These are phyloP conservation scores for Leptomonas pyrrhocoris DNA, from an alignment of 208 protist genomes.

Conservation along the genomic window DNA sequence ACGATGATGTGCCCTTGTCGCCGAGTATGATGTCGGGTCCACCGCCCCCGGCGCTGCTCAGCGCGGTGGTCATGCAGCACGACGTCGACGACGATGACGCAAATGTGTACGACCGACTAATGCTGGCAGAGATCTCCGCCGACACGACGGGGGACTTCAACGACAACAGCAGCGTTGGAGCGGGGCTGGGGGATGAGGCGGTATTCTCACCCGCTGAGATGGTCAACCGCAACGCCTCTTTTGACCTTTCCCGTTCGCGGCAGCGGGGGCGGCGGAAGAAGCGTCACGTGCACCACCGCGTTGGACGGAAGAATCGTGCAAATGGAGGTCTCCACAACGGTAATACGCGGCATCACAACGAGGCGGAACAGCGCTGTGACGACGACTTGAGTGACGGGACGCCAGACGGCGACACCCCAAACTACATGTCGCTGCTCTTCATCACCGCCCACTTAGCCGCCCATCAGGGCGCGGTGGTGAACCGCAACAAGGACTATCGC, in stretches of 20 bases:
- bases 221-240: constrained; percentile 16
- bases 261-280: constrained; percentile 16
- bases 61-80: constrained; percentile 1
- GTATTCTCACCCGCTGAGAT: constrained; percentile 20
- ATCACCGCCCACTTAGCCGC: constrained; percentile 91
- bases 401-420: constrained; percentile 13
- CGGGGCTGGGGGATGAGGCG: not conserved
- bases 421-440: constrained; percentile 81
- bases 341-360: not conserved
- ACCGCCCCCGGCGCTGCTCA: not conserved
- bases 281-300: not conserved
- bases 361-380: not conserved
- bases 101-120: not conserved
- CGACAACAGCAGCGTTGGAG: not conserved
- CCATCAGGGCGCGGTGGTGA: constrained; percentile 73
- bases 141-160: not conserved
- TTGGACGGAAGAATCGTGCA: not conserved
- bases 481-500: constrained; percentile 86
- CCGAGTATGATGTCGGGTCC: not conserved
- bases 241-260: constrained; percentile 6
- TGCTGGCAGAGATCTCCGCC: not conserved
- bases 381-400: not conserved
- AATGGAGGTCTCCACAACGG: not conserved
- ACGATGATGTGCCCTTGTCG: constrained; percentile 4
- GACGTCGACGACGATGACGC: constrained; percentile 13